phyloP scores from a whole-genome alignment of 2,329 filamentous ascomycete species.

The Drechslerella dactyloides region DNA sequence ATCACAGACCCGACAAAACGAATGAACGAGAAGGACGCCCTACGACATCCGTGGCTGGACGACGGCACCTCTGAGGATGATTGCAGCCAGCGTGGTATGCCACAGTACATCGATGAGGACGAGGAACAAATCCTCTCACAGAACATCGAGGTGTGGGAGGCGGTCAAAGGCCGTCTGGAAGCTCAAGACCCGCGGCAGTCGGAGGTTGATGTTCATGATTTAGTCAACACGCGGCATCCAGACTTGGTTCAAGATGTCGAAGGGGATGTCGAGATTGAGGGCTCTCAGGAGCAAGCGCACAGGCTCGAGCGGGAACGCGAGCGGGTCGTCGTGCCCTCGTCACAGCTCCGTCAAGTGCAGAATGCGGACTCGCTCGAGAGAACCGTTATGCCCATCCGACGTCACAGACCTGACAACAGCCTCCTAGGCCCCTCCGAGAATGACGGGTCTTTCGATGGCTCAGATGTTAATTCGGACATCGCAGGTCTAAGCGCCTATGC shows the following conservation, averaged over 20 bases:
- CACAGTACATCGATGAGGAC: slow-evolving; percentile 48
- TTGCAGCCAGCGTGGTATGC: slow-evolving; percentile 41
- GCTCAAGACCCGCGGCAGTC: slow-evolving; percentile 37
- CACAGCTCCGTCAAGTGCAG: slow-evolving; percentile 42
- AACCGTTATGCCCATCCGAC: slow-evolving; percentile 34
- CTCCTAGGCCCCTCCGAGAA: slow-evolving; percentile 42
- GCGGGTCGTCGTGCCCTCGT: slow-evolving; percentile 33
- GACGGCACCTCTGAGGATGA: slow-evolving; percentile 46
- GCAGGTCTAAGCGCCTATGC: slow-evolving; percentile 31
- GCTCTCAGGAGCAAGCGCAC: slow-evolving; percentile 44
- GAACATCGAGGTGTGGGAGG: slow-evolving; percentile 46
- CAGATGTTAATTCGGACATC: slow-evolving; percentile 46
- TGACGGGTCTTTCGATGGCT: slow-evolving; percentile 38
- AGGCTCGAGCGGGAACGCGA: slow-evolving; percentile 40
- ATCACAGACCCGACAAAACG: slow-evolving; percentile 53
- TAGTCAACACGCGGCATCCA: slow-evolving; percentile 27
- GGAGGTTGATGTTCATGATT: slow-evolving; percentile 42
- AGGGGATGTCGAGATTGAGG: slow-evolving; percentile 50
- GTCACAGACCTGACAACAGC: slow-evolving; percentile 28
- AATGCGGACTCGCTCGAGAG: slow-evolving; percentile 40
- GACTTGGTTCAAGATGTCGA: slow-evolving; percentile 34
- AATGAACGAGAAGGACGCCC: slow-evolving; percentile 54
- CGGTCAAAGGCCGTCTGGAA: slow-evolving; percentile 43
- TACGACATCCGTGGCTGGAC: slow-evolving; percentile 53
- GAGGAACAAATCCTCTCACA: slow-evolving; percentile 41